These are phyloP conservation scores for Exophiala oligosperma DNA, from an alignment of 2,329 filamentous ascomycete genomes.

Conservation along the genomic window DNA sequence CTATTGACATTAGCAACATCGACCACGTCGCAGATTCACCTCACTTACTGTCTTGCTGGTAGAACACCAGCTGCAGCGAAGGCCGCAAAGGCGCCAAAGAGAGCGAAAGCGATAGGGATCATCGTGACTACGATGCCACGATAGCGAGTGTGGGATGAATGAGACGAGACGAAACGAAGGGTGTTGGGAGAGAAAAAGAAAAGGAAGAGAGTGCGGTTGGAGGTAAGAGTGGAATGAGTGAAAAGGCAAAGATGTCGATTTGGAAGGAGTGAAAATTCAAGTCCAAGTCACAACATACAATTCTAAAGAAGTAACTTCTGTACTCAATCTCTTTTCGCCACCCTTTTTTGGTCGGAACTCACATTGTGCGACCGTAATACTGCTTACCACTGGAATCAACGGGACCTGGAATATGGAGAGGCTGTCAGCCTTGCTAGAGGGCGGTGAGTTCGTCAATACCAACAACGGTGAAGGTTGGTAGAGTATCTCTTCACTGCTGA, in stretches of 20 bases:
- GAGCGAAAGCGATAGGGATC: neutral
- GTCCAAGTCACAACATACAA: no score
- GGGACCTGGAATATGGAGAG: no score
- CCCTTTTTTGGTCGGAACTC: no score
- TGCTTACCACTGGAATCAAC: no score
- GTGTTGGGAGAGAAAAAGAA: neutral
- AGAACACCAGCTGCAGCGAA: slow-evolving; percentile 15
- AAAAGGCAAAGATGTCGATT: slow-evolving; percentile 1
- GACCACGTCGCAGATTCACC: neutral
- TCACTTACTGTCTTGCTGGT: slow-evolving; percentile 20
- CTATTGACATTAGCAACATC: slow-evolving; percentile 6
- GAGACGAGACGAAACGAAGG: neutral
- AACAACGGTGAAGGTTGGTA: no score
- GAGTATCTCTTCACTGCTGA: no score
- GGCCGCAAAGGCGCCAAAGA: slow-evolving; percentile 10
- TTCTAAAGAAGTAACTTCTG: no score
- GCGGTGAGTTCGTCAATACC: no score
- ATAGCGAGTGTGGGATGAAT: neutral
- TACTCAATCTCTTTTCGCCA: no score
- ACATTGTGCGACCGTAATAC: no score
- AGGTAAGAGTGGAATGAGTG: neutral
- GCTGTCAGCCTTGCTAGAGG: no score
- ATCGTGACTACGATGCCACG: neutral
- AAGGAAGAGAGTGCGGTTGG: neutral
- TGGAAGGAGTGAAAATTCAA: neutral